A percentile compares a stretch with the other conserved stretches of the same genome.
Evolutionary conservation across 1,139 yeast species (phyloP).

Genomic region (Torulaspora globosa): DNA sequence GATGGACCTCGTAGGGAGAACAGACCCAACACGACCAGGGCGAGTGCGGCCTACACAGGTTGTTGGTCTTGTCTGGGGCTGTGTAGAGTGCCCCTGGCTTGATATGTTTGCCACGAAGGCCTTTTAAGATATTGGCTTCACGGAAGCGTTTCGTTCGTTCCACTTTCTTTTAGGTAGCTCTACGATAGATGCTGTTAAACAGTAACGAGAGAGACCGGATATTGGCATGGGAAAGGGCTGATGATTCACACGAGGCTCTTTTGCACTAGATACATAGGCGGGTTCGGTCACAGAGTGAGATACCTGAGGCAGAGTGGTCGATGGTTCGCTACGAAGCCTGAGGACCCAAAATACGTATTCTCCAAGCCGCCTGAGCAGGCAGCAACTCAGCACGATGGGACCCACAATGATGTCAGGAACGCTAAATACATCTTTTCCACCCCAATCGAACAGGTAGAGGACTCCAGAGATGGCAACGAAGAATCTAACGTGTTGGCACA

Average conservation of each 20-base stretch:
- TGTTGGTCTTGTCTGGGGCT: not conserved
- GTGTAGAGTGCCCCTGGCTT: not conserved
- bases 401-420: constrained; percentile 5
- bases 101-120: not conserved
- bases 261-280: not conserved
- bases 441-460: constrained; percentile 14
- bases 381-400: not conserved
- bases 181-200: not conserved
- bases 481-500: constrained; percentile 15
- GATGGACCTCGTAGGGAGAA: constrained; percentile 1
- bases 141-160: not conserved
- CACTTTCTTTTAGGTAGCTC: not conserved
- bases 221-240: constrained; percentile 1
- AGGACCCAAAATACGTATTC: constrained; percentile 18
- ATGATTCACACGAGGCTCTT: constrained; percentile 1
- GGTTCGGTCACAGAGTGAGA: not conserved
- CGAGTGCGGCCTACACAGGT: not conserved
- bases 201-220: not conserved
- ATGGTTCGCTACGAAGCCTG: constrained; percentile 10
- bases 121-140: not conserved
- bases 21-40: not conserved
- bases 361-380: constrained; percentile 14
- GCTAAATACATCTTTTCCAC: constrained; percentile 24
- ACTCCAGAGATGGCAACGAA: constrained; percentile 3
- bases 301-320: constrained; percentile 1